Base-by-base conservation (phyloP, 129 eudicot genomes). In the Erigeron canadensis region DNA sequence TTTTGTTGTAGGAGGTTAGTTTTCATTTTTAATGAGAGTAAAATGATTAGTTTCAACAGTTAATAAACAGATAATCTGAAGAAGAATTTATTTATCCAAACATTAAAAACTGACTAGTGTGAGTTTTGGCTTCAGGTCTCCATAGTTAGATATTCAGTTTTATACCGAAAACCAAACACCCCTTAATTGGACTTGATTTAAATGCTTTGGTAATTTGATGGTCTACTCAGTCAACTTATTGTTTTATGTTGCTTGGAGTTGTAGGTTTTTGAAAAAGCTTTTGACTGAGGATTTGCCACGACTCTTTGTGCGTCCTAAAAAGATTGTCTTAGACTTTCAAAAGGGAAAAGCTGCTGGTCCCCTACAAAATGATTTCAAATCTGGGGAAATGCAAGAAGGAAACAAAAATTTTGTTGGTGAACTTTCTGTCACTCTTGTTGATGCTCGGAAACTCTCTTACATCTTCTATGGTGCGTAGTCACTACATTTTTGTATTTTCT, bases 401-500 rank as follows among this genome's bases (percentile, higher is more conserved):
- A 87, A 89, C 53, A 85, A 72, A 16, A 84, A 93, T 76, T 93
- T 73, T 75, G 86, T 75, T n/a, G 98, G 96, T 63, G 96, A 93
- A 86, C 82, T 93, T 61, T 93, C 98, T 4, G 96, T 93, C 70
- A 93, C 98, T 63, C 96, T 93, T 76, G 88, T 89, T 69, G 96
- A 93, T 89, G 95, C 98, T 58, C 81, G 96, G 18, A 85, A 93
- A 77, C 96, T 92, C 60, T 77, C 87, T 53, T 87, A 89, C 77
- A 17, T 85, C 11, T 65, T 86, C 42, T 88, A 82, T 65, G 94
- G 96, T 83, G 79, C 16, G 77, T 63, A 45, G 56, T 58, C 34
- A 45, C 3, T 15, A 38, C 17, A 56, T 37, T 69, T 41, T 55
- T 37, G n/a, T 38, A 44, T 56, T 43, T 64, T 7, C 43, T 13